These are phyloP conservation scores for Starmerella potacharoeniae DNA, from an alignment of 805 yeast species.

Conservation along the genomic window DNA sequence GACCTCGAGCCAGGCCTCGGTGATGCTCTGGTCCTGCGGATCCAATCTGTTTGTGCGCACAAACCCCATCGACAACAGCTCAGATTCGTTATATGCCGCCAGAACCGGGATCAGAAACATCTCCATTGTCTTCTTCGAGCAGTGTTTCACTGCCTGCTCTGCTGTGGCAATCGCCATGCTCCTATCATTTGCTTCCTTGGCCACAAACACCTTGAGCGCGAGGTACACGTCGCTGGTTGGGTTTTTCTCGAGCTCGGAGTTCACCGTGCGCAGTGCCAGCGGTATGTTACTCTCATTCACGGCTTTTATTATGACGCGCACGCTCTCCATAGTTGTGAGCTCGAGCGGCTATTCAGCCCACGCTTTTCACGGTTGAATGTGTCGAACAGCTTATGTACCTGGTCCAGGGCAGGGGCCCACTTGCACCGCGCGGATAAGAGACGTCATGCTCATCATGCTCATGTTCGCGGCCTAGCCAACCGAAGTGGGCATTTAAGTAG, in stretches of 20 bases:
- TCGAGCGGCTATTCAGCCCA: neutral
- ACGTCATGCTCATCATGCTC: neutral
- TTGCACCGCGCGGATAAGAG: neutral
- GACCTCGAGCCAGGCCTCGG: constrained; percentile 21
- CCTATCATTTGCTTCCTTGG: constrained; percentile 10
- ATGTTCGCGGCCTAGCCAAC: too few relatives aligned
- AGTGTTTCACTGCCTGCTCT: constrained; percentile 7
- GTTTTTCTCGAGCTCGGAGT: constrained; percentile 39
- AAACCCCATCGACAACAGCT: constrained; percentile 23
- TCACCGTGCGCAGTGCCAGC: constrained; percentile 41
- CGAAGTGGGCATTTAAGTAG: too few relatives aligned
- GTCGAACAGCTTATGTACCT: neutral
- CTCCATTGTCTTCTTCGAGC: constrained; percentile 13
- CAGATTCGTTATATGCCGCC: constrained; percentile 23
- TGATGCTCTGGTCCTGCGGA: constrained; percentile 18
- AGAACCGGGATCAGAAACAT: constrained; percentile 26
- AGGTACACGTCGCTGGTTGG: constrained; percentile 48
- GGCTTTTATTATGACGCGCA: constrained; percentile 27
- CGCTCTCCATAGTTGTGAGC: constrained; percentile 11
- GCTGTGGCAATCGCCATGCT: constrained; percentile 12
- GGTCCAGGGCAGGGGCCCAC: neutral
- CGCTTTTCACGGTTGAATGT: neutral
- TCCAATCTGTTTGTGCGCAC: constrained; percentile 18
- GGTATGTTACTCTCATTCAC: constrained; percentile 44
- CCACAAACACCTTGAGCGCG: constrained; percentile 15